Percentiles rank a stretch among this genome's conserved stretches.
phyloP scores from a whole-genome alignment of 441 rosid species.

The Sinapis alba region DNA sequence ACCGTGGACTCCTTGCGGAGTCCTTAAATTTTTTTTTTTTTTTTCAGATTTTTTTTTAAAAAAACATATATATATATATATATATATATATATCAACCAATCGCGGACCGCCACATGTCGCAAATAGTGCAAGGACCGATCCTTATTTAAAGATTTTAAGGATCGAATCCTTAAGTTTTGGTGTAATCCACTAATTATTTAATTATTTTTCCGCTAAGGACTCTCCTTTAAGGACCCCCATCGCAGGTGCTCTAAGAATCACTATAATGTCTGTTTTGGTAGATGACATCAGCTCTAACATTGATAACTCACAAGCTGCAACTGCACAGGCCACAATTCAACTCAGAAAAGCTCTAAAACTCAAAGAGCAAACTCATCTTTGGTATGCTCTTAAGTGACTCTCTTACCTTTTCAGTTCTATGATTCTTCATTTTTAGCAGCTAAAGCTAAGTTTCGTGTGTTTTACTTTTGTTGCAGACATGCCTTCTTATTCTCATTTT shows the following conservation, averaged over 20 bases:
- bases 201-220: no score
- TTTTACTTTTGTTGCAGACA: slow-evolving; percentile 46
- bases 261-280: slow-evolving; percentile 21
- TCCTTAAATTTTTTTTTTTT: no score
- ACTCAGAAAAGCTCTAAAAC: slow-evolving; percentile 56
- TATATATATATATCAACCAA: no score
- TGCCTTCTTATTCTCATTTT: slow-evolving; percentile 63
- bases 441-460: neutral
- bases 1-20: no score
- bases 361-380: slow-evolving; percentile 59
- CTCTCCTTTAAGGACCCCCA: no score
- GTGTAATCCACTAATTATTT: no score
- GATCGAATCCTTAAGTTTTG: no score
- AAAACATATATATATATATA: no score
- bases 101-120: no score
- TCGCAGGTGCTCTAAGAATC: neutral
- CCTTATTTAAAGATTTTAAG: no score
- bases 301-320: slow-evolving; percentile 56
- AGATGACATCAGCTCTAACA: slow-evolving; percentile 66
- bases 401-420: neutral
- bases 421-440: neutral
- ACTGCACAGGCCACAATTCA: slow-evolving; percentile 51
- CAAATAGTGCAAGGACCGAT: no score
- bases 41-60: no score
- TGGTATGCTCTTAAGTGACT: slow-evolving; percentile 40